Evolutionary conservation across 306 rosid genomes (phyloP).

Genomic region (Quercus alba): DNA sequence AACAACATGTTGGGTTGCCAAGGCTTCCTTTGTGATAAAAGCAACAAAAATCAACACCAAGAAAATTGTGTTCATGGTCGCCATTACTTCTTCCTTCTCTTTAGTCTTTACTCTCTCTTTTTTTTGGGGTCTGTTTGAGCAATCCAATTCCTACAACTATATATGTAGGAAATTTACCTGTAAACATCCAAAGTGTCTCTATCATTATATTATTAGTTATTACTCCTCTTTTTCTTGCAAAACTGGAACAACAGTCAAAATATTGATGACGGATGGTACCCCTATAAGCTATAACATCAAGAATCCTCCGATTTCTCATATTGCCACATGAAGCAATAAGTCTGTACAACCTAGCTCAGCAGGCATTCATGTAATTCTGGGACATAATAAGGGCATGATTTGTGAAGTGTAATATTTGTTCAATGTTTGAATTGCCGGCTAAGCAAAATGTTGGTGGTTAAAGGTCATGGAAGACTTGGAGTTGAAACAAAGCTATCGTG

Average conservation of each 20-base stretch:
- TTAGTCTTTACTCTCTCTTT: neutral
- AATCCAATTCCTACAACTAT: neutral
- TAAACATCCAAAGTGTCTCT: neutral
- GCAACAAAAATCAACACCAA: conserved; percentile 35
- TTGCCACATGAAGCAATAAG: neutral
- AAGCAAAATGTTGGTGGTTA: conserved; percentile 32
- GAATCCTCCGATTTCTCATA: neutral
- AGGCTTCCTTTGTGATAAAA: conserved; percentile 24
- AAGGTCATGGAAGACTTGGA: conserved; percentile 36
- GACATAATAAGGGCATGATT: neutral
- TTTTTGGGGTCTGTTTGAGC: neutral
- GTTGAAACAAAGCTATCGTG: conserved; percentile 42
- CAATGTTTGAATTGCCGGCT: conserved; percentile 31
- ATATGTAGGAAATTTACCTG: neutral
- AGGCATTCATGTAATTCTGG: conserved; percentile 8
- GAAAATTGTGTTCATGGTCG: conserved; percentile 47
- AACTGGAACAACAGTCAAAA: neutral
- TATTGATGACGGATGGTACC: neutral
- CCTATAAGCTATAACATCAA: neutral
- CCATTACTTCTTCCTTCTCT: conserved; percentile 32
- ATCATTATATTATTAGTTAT: neutral
- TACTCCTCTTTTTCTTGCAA: neutral
- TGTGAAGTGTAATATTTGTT: neutral
- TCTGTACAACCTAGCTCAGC: neutral
- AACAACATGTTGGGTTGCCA: conserved; percentile 57